Conservation (phyloP, 1,139 yeast genomes). For the Saccharomyces hybrid region DNA sequence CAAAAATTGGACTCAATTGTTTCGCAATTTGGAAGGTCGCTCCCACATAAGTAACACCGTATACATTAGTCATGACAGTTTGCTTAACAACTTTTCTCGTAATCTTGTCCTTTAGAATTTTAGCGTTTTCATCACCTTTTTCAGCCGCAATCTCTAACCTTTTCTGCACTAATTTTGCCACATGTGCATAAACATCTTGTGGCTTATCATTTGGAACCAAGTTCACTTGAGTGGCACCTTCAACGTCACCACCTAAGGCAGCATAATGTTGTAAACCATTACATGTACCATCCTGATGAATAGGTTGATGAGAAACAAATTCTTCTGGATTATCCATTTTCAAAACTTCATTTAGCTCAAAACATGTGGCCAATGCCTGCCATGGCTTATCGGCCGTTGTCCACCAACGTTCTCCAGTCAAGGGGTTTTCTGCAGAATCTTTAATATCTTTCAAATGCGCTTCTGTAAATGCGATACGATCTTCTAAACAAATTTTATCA, state of each 20-base stretch:
- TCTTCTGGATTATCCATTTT: constrained; percentile 66
- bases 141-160: constrained; percentile 56
- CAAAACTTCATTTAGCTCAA: constrained; percentile 69
- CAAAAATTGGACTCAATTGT: constrained; percentile 45
- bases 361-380: constrained; percentile 85
- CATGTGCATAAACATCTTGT: constrained; percentile 84
- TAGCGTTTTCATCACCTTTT: constrained; percentile 40
- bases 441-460: constrained; percentile 54
- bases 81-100: constrained; percentile 89
- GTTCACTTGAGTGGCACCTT: constrained; percentile 92
- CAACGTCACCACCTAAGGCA: constrained; percentile 91
- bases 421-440: constrained; percentile 68
- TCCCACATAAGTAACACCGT: constrained; percentile 94
- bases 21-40: constrained; percentile 82
- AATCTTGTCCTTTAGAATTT: constrained; percentile 46
- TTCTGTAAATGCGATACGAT: constrained; percentile 67
- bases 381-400: constrained; percentile 83
- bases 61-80: constrained; percentile 97
- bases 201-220: constrained; percentile 77
- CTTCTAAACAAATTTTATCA: constrained; percentile 74
- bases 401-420: constrained; percentile 68
- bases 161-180: constrained; percentile 58
- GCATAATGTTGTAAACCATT: constrained; percentile 97
- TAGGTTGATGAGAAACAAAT: constrained; percentile 74
- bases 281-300: constrained; percentile 97